Percentiles rank a stretch among this genome's conserved stretches.
phyloP scores from a whole-genome alignment of 176 grass and related monocot species.

The Metroxylon sagu region DNA sequence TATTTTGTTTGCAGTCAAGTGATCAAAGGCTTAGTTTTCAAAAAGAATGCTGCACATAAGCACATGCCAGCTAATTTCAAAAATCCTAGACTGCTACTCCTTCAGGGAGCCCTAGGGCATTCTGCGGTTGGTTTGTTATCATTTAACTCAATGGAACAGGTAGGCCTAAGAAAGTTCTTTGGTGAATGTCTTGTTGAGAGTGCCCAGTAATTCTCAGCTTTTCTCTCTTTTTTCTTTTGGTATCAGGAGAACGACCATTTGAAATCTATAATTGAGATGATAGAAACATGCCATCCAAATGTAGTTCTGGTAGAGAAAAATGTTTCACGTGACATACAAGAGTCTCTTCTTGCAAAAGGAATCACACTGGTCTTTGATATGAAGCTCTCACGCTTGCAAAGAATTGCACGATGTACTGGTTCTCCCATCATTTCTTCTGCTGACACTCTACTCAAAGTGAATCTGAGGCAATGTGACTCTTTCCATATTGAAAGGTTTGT shows the following conservation, averaged over 20 bases:
- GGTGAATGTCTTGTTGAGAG: too few relatives aligned
- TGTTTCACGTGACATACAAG: conserved; percentile 70
- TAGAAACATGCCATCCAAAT: conserved; percentile 64
- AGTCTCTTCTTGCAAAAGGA: conserved; percentile 57
- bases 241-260: conserved; percentile 59
- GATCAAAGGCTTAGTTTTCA: conserved; percentile 89
- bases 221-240: conserved; percentile 15
- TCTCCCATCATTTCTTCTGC: conserved; percentile 73
- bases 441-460: conserved; percentile 45
- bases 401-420: conserved; percentile 64
- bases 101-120: conserved; percentile 73
- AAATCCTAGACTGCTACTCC: conserved; percentile 81
- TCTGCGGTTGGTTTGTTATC: conserved; percentile 77
- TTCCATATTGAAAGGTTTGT: conserved; percentile 73
- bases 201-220: background rate
- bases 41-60: conserved; percentile 94
- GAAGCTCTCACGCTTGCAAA: conserved; percentile 56
- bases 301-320: conserved; percentile 86
- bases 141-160: conserved; percentile 80
- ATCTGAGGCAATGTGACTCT: conserved; percentile 55
- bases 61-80: conserved; percentile 71
- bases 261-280: conserved; percentile 54
- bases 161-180: conserved; percentile 18
- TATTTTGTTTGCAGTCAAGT: conserved; percentile 60
- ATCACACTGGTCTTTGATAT: conserved; percentile 70